Percentiles rank a stretch among this genome's conserved stretches.
Conservation (phyloP, 139 green algal genomes). For the Chlamydomonas eustigma region DNA sequence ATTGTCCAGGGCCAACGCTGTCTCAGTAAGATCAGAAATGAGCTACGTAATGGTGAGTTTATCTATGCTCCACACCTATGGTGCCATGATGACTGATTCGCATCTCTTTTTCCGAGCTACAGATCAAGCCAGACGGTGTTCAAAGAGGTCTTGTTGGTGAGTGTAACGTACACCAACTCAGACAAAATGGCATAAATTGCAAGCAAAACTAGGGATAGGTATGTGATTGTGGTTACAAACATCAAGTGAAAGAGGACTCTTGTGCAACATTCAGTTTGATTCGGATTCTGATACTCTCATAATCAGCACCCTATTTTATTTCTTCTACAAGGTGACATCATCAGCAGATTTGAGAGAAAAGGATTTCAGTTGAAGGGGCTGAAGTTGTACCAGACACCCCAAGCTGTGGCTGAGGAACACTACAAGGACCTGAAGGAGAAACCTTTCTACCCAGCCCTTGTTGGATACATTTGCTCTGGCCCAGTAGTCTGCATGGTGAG, state of each 20-base stretch:
- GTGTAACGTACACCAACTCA: not conserved
- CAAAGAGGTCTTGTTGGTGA: conserved; percentile 80
- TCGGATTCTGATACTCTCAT: no score
- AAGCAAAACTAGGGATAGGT: no score
- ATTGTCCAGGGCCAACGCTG: conserved; percentile 4
- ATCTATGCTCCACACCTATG: not conserved
- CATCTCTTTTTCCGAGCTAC: no score
- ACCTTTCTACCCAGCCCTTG: conserved; percentile 92
- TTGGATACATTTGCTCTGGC: conserved; percentile 95
- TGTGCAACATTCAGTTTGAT: no score
- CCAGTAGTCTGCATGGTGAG: conserved; percentile 96
- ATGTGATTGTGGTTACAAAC: no score
- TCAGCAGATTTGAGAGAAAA: conserved; percentile 80
- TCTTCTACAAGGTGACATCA: conserved; percentile 77
- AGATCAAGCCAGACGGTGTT: conserved; percentile 96
- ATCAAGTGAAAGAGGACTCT: no score
- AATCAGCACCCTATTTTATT: no score
- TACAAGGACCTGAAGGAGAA: conserved; percentile 91
- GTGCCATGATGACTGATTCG: no score
- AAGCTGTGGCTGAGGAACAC: conserved; percentile 83
- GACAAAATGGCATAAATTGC: no score
- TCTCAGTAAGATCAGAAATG: conserved; percentile 47
- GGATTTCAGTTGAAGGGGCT: conserved; percentile 81
- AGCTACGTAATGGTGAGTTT: conserved; percentile 88
- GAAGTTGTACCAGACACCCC: conserved; percentile 80